phyloP scores from a whole-genome alignment of 345 rosid genomes.

The Capsella bursapastoris region DNA sequence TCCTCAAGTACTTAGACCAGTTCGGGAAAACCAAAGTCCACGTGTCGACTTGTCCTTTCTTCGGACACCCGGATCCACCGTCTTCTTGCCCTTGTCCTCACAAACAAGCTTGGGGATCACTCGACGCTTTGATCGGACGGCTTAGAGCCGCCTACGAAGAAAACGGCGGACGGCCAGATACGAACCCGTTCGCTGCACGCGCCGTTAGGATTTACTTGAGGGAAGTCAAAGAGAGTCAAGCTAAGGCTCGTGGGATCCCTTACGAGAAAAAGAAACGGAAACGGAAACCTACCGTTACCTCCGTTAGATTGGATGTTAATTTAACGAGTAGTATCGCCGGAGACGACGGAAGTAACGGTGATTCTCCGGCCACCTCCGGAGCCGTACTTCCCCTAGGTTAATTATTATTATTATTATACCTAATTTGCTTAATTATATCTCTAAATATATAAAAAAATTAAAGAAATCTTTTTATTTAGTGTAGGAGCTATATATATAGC shows the following conservation, averaged over 20 bases:
- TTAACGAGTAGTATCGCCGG: conserved; percentile 22
- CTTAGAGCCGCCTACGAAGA: conserved; percentile 75
- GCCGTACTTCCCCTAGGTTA: conserved; percentile 19
- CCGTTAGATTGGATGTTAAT: conserved; percentile 34
- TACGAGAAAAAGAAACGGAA: conserved; percentile 73
- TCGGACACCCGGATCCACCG: conserved; percentile 64
- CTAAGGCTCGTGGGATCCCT: conserved; percentile 75
- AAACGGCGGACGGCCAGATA: conserved; percentile 62
- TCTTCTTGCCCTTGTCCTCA: conserved; percentile 68
- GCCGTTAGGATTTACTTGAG: conserved; percentile 67
- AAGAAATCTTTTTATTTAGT: not conserved
- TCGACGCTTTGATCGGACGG: conserved; percentile 77
- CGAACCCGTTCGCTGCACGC: conserved; percentile 66
- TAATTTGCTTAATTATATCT: not conserved
- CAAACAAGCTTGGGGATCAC: conserved; percentile 79
- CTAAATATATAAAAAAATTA: not conserved
- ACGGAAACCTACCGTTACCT: conserved; percentile 37
- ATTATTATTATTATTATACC: not conserved
- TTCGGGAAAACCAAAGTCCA: conserved; percentile 81
- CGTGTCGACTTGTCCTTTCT: conserved; percentile 55
- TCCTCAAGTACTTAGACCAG: conserved; percentile 69
- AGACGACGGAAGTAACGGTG: conserved; percentile 28
- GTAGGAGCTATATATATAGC: not conserved
- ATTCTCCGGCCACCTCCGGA: conserved; percentile 20
- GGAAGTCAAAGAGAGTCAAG: conserved; percentile 69